phyloP scores from a whole-genome alignment of 768 basidiomycete genomes.

The Coprinopsis cinerea region DNA sequence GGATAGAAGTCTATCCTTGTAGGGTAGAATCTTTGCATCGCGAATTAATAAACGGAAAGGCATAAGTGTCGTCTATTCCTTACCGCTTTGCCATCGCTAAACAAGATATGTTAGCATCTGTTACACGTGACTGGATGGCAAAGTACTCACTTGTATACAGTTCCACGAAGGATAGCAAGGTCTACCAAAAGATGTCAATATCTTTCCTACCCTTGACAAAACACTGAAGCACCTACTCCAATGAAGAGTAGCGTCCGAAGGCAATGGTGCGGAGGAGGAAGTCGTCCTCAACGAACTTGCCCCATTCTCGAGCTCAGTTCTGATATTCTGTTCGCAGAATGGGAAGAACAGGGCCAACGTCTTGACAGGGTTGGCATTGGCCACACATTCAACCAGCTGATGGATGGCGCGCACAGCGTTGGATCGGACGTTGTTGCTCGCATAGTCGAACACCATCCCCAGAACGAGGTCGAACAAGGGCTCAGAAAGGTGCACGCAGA shows the following conservation, averaged over 20 bases:
- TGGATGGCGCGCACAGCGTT: constrained; percentile 87
- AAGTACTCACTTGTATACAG: constrained; percentile 65
- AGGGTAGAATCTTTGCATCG: constrained; percentile 48
- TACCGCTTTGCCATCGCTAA: constrained; percentile 58
- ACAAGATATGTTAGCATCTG: neutral
- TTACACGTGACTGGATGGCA: neutral
- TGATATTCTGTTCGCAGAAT: constrained; percentile 65
- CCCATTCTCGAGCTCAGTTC: constrained; percentile 75
- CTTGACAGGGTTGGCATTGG: constrained; percentile 73
- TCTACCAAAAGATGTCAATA: constrained; percentile 31
- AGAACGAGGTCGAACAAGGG: constrained; percentile 79
- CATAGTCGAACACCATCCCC: constrained; percentile 80
- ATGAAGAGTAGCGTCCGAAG: constrained; percentile 81
- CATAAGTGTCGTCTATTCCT: constrained; percentile 17
- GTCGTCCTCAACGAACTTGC: constrained; percentile 73
- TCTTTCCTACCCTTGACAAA: neutral
- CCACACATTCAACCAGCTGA: constrained; percentile 79
- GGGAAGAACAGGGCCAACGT: constrained; percentile 75
- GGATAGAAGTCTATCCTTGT: constrained; percentile 55
- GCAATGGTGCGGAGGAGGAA: constrained; percentile 58
- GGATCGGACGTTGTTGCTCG: constrained; percentile 79
- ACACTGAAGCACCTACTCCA: constrained; percentile 56
- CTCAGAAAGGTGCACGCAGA: constrained; percentile 71
- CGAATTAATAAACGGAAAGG: neutral
- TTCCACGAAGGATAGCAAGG: constrained; percentile 70